Evolutionary conservation across 1,284 basidiomycete genomes (phyloP).

Genomic region (Boletus semigastroideus): DNA sequence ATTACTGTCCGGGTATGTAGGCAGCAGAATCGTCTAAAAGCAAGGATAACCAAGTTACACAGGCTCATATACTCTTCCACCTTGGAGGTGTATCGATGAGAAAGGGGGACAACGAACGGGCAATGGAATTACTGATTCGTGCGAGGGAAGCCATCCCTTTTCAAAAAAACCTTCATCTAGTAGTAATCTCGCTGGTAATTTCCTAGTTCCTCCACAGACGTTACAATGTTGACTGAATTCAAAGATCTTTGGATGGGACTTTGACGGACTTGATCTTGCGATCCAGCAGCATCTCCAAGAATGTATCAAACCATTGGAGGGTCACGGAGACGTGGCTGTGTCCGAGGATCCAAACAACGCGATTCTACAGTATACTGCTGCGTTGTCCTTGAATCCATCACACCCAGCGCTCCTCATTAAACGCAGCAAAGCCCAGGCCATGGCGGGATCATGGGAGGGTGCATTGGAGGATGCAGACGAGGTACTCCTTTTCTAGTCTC

Average conservation of each 20-base stretch:
- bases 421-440: not conserved
- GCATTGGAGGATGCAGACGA: constrained; percentile 1
- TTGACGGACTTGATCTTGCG: not conserved
- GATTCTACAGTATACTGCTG: not conserved
- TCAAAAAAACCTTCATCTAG: not conserved
- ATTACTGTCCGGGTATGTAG: constrained; percentile 1
- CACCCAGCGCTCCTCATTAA: not conserved
- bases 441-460: not conserved
- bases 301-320: not conserved
- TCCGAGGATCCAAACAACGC: not conserved
- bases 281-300: not conserved
- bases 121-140: not conserved
- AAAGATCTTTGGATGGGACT: not conserved
- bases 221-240: not conserved
- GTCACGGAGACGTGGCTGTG: not conserved
- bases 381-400: not conserved
- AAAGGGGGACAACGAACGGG: not conserved
- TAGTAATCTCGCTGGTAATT: constrained; percentile 4
- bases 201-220: not conserved
- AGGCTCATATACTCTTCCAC: constrained; percentile 1
- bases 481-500: not conserved
- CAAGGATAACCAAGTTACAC: not conserved
- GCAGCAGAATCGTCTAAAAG: rapidly evolving
- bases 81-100: not conserved
- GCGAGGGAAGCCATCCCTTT: not conserved